Evolutionary conservation across 345 rosid species (phyloP), one percentile per base, ranked within the genome.

Genomic region (Jatropha curcas): DNA sequence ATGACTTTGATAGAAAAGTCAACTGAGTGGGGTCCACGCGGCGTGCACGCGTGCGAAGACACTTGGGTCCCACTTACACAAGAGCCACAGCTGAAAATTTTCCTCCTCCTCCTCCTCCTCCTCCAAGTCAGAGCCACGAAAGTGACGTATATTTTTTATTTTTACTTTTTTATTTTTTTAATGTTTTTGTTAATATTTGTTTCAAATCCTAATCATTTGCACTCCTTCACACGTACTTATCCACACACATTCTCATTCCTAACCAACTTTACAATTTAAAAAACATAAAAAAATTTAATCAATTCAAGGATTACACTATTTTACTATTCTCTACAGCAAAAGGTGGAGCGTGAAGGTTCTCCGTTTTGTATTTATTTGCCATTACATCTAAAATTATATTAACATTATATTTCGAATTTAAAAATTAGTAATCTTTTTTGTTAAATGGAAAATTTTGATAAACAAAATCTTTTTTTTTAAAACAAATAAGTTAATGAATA

Each of bases 21-120:
- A 88, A 86, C 82, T 66, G 20, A 17, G 33, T 55, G 82, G 92
- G 89, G 63, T 70, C 90, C 88, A 81, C 78, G 71, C 83, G 83
- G 83, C 85, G 87, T 84, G 87, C 90, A 81, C 78, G 92, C 92
- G 89, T 88, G 89, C 84, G 63, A 70, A 57, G 87, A 86, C 86
- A 79, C 2, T 4, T 75, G 85, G 90, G 82, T 16, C 89, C 90
- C 84, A 74, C 68, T 46, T 28, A 41, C 45, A 10, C 45, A 41
- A 3, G 11, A 41, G 45, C 11, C 11, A 13, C 12, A 13, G 13
- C 45, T 13, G 2, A 31, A 46, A 7, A n/a, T n/a, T 30, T 4
- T 4, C 9, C 58, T 1, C 17, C 10, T 30, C 76, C 80, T 76
- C 43, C 10, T 4, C 9, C 58, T 1, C 17, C 10, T 30, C 76